phyloP scores from a whole-genome alignment of 1,284 basidiomycete genomes.

The Mycena citricolor region DNA sequence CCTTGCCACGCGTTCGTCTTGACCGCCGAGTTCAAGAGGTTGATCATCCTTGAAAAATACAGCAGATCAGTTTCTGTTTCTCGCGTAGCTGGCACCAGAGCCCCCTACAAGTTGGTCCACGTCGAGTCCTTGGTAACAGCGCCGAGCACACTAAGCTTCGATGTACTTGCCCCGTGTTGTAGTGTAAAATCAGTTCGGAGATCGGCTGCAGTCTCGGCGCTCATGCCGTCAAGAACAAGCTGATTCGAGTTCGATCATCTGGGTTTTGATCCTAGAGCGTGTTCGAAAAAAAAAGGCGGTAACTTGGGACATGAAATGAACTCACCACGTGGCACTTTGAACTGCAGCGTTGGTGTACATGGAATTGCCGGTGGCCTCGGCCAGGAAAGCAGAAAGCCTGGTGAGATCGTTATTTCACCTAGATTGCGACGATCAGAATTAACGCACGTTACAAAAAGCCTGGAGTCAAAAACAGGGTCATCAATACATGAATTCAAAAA shows the following conservation, averaged over 20 bases:
- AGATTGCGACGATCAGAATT: no score
- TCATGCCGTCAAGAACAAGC: slow-evolving; percentile 47
- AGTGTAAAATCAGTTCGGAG: slow-evolving; percentile 50
- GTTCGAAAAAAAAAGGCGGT: background rate
- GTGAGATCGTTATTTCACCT: no score
- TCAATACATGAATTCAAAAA: background rate
- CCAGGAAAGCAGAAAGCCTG: slow-evolving; percentile 48
- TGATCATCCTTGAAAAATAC: slow-evolving; percentile 37
- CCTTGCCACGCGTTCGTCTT: slow-evolving; percentile 46
- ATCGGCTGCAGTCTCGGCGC: slow-evolving; percentile 46
- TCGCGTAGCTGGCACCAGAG: no score
- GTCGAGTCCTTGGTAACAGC: slow-evolving; percentile 40
- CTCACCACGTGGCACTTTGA: slow-evolving; percentile 38
- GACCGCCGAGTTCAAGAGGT: slow-evolving; percentile 38
- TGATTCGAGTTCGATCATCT: slow-evolving; percentile 42
- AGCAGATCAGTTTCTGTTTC: no score
- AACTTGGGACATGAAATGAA: background rate
- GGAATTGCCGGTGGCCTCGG: slow-evolving; percentile 41
- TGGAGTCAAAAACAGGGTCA: slow-evolving; percentile 14
- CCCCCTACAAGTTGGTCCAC: slow-evolving; percentile 43
- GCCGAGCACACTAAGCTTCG: slow-evolving; percentile 43
- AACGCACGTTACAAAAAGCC: slow-evolving; percentile 38
- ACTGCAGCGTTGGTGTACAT: slow-evolving; percentile 48
- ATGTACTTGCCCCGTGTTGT: slow-evolving; percentile 53
- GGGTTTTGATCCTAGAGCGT: slow-evolving; percentile 44